Base-by-base conservation (phyloP, 768 basidiomycete genomes). In the Suillus hirtellus region DNA sequence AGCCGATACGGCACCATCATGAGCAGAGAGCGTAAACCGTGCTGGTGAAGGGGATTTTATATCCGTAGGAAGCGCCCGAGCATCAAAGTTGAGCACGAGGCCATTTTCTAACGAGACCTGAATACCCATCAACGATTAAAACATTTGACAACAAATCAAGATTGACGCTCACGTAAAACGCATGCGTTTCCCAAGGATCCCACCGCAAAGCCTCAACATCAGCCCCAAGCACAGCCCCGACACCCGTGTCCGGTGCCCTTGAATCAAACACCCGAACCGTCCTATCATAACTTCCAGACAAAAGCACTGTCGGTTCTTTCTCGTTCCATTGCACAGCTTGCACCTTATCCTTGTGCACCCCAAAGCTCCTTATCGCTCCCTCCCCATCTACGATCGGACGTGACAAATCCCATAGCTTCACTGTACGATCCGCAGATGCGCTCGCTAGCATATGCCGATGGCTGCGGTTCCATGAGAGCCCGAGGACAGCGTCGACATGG, bases 321-420 rank as follows among this genome's bases (percentile, higher is more conserved):
- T 86, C 83, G 73, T 97, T 97, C 97, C 97, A 99, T 70, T 95
- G 90, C 9, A 99, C 94, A 2, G 92, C 88, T 77, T 98, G 96
- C 27, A 99, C 93, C 79, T 96, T 98, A 76, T 97, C 95, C 72
- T 87, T 92, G 74, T 95, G 93, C 37, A 90, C 81, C 49, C 82
- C 82, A 76, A 96, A 99, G 68, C 90, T 95, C 63, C 93, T 83
- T 69, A 98, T 85, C 0, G 68, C 72, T 76, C 73, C 79, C 12
- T 77, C 82, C 46, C 79, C 82, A 67, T 76, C 77, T 14, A 80
- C 81, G 5, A 87, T 85, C 60, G 87, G 83, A 15, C 93, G 83
- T 44, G 83, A 89, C 60, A 99, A 81, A 79, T 99, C 97, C 97
- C 96, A 99, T 34, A 99, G 78, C 76, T 99, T 99, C 65, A 99